Conservation (phyloP, 2,329 filamentous ascomycete species). For the Exserohilum rostratum region DNA sequence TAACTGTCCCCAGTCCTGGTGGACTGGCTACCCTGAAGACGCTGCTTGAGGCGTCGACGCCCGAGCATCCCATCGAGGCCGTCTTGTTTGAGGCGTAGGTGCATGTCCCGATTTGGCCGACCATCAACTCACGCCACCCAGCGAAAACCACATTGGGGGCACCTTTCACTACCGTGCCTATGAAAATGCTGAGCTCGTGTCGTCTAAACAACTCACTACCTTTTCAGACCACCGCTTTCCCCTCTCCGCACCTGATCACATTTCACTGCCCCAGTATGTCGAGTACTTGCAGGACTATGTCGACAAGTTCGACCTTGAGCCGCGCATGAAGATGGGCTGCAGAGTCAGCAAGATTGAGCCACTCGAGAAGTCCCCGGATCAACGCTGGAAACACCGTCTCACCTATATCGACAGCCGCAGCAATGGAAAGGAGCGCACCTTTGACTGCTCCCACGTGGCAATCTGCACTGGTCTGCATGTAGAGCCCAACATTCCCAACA, state of each 20-base stretch:
- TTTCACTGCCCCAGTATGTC: conserved; percentile 42
- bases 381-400: conserved; percentile 37
- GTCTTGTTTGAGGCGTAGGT: conserved; percentile 53
- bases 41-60: conserved; percentile 38
- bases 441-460: conserved; percentile 39
- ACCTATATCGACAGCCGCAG: conserved; percentile 28
- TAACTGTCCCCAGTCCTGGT: conserved; percentile 25
- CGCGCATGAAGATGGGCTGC: conserved; percentile 34
- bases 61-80: conserved; percentile 48
- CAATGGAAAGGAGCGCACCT: conserved; percentile 21
- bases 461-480: conserved; percentile 42
- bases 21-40: conserved; percentile 40
- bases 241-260: conserved; percentile 47
- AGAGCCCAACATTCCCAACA: conserved; percentile 36
- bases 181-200: conserved; percentile 59
- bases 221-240: conserved; percentile 59
- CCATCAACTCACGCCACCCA: conserved; percentile 13
- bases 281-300: conserved; percentile 38
- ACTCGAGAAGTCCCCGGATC: conserved; percentile 20
- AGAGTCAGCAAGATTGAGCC: conserved; percentile 33
- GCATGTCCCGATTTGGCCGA: neutral
- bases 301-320: conserved; percentile 30
- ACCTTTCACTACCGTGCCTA: conserved; percentile 57
- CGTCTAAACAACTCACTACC: conserved; percentile 58
- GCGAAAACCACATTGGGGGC: conserved; percentile 53